phyloP scores from a whole-genome alignment of 148 eudicot genomes.

The Nepenthes gracilis region DNA sequence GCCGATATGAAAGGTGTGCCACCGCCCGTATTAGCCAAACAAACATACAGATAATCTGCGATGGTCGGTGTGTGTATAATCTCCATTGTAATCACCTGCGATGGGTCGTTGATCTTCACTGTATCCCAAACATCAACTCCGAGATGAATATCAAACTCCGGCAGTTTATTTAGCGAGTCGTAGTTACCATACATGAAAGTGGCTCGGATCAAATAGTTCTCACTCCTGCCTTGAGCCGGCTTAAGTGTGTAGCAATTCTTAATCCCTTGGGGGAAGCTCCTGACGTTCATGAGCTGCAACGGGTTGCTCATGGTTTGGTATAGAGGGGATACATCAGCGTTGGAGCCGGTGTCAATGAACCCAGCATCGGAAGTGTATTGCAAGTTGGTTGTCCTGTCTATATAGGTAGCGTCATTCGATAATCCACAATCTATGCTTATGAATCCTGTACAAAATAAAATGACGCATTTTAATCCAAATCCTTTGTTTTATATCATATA shows the following conservation, averaged over 20 bases:
- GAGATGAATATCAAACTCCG: constrained; percentile 20
- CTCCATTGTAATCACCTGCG: not conserved
- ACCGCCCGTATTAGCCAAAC: constrained; percentile 16
- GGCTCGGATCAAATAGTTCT: constrained; percentile 23
- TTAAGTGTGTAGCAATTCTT: constrained; percentile 35
- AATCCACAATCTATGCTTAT: too few species aligned
- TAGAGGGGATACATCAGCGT: too few species aligned
- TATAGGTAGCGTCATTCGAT: too few species aligned
- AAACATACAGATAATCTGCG: constrained; percentile 23
- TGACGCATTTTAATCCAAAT: too few species aligned
- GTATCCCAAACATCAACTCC: constrained; percentile 29
- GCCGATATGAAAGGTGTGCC: constrained; percentile 35
- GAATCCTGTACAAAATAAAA: too few species aligned
- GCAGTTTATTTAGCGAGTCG: constrained; percentile 10
- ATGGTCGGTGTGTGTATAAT: constrained; percentile 17
- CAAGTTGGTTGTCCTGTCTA: too few species aligned
- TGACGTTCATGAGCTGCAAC: constrained; percentile 6
- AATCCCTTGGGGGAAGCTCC: constrained; percentile 27
- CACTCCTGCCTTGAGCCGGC: constrained; percentile 11
- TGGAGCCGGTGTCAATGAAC: too few species aligned
- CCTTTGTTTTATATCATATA: too few species aligned
- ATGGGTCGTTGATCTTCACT: not conserved
- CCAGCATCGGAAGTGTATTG: too few species aligned
- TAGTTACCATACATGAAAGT: constrained; percentile 33
- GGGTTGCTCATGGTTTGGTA: not conserved